phyloP scores from a whole-genome alignment of 1,139 yeast species.

The Trichomonascaceae sp. region DNA sequence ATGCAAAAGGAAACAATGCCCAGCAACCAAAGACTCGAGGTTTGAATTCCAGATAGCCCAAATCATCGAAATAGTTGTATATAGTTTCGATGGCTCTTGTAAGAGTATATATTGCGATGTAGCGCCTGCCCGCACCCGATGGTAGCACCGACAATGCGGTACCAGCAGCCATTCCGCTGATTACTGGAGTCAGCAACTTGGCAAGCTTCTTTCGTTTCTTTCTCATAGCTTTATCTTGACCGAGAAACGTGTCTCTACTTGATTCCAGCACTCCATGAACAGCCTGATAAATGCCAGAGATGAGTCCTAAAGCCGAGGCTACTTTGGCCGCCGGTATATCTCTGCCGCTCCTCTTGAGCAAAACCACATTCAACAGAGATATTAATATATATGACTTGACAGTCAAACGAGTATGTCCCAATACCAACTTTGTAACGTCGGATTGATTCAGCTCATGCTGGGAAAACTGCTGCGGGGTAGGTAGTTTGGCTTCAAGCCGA shows the following conservation, averaged over 20 bases:
- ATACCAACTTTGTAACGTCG: constrained; percentile 16
- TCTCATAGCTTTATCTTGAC: constrained; percentile 11
- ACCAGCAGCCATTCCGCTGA: constrained; percentile 29
- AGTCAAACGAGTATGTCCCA: constrained; percentile 29
- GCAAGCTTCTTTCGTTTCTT: constrained; percentile 11
- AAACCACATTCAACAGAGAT: constrained; percentile 19
- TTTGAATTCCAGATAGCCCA: constrained; percentile 30
- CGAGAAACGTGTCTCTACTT: constrained; percentile 9
- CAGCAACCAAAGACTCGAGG: constrained; percentile 36
- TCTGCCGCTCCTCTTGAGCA: constrained; percentile 11
- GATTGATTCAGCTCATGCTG: constrained; percentile 12
- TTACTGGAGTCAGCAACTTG: constrained; percentile 22
- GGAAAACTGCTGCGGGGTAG: constrained; percentile 12
- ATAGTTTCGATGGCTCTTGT: constrained; percentile 34
- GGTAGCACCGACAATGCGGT: constrained; percentile 29
- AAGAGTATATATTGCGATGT: constrained; percentile 31
- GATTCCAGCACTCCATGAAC: constrained; percentile 18
- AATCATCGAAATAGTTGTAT: constrained; percentile 34
- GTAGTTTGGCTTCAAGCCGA: constrained; percentile 11
- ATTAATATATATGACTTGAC: constrained; percentile 25
- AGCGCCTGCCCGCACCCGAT: constrained; percentile 22
- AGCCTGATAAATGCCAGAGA: constrained; percentile 27
- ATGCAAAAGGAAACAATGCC: constrained; percentile 38
- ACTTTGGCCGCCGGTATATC: constrained; percentile 15
- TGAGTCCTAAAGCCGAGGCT: constrained; percentile 25